Evolutionary conservation across 257 asterid genomes (phyloP).

Genomic region (Paraleonurus japonicus): DNA sequence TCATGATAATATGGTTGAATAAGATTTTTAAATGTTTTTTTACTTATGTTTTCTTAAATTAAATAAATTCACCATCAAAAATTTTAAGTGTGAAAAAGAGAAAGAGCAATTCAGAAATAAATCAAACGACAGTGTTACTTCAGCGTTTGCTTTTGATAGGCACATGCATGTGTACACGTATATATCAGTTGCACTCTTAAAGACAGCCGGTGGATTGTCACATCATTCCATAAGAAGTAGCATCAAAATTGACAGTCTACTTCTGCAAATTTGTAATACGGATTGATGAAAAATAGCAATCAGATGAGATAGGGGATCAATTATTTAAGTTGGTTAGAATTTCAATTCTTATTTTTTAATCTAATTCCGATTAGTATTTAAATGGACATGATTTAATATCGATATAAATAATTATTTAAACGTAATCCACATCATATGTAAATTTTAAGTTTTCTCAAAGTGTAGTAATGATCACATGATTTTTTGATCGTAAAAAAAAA

Average conservation of each 20-base stretch:
- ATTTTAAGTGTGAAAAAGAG: too few species aligned
- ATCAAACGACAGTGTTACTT: too few species aligned
- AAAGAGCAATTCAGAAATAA: too few species aligned
- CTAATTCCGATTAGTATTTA: not conserved
- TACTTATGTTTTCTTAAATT: too few species aligned
- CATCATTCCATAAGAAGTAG: not conserved
- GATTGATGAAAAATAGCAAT: not conserved
- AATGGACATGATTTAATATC: not conserved
- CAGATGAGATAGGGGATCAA: not conserved
- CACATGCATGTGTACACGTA: not conserved
- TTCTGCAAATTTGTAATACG: not conserved
- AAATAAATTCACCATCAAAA: too few species aligned
- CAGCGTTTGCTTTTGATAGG: not conserved
- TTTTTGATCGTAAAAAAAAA: too few species aligned
- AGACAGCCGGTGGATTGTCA: not conserved
- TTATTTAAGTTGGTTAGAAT: not conserved
- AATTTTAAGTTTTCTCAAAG: too few species aligned
- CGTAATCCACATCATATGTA: too few species aligned
- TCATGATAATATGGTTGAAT: too few species aligned
- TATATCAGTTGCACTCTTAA: not conserved
- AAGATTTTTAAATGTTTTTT: too few species aligned
- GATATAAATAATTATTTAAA: not conserved
- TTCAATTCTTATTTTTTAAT: not conserved
- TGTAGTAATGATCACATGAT: too few species aligned
- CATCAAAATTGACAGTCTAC: not conserved